phyloP scores from a whole-genome alignment of 441 rosid genomes.

The Populus hybrid region DNA sequence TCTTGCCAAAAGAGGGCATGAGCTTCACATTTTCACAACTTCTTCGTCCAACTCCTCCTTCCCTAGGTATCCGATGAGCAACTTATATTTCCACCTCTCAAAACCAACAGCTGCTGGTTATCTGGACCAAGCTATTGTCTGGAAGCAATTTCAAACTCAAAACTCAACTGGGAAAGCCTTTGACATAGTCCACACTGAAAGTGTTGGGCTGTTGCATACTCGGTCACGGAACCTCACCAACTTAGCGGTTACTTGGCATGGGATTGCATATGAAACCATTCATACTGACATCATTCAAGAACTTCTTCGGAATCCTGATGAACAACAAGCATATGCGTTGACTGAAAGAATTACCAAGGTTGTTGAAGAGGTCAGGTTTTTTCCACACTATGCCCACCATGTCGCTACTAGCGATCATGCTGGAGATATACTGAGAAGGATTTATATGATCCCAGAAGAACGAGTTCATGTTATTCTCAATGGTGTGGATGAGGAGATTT shows the following conservation, averaged over 20 bases:
- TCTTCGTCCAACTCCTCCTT: slow-evolving; percentile 48
- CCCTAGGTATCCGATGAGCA: slow-evolving; percentile 45
- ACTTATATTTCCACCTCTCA: slow-evolving; percentile 67
- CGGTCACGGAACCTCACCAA: slow-evolving; percentile 60
- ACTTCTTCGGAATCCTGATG: slow-evolving; percentile 54
- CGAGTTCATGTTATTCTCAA: slow-evolving; percentile 82
- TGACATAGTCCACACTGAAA: slow-evolving; percentile 82
- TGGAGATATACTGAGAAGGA: slow-evolving; percentile 77
- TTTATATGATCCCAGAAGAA: slow-evolving; percentile 91
- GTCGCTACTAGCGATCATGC: slow-evolving; percentile 92
- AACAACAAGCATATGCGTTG: slow-evolving; percentile 46
- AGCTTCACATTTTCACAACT: slow-evolving; percentile 84
- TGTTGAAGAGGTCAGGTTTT: slow-evolving; percentile 80
- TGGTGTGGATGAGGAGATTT: slow-evolving; percentile 69
- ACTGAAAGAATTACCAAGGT: slow-evolving; percentile 59
- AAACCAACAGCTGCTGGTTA: slow-evolving; percentile 69
- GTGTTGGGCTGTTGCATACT: slow-evolving; percentile 85
- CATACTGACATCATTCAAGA: slow-evolving; percentile 90
- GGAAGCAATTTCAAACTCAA: slow-evolving; percentile 63
- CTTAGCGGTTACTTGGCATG: slow-evolving; percentile 81
- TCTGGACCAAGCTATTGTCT: slow-evolving; percentile 67
- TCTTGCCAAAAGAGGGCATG: slow-evolving; percentile 80
- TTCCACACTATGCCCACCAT: slow-evolving; percentile 76
- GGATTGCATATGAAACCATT: slow-evolving; percentile 87
- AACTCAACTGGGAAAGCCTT: slow-evolving; percentile 69